A percentile compares a stretch with the other conserved stretches of the same genome.
Evolutionary conservation across 2,329 filamentous ascomycete species (phyloP).

Genomic region (Massarina eburnea): DNA sequence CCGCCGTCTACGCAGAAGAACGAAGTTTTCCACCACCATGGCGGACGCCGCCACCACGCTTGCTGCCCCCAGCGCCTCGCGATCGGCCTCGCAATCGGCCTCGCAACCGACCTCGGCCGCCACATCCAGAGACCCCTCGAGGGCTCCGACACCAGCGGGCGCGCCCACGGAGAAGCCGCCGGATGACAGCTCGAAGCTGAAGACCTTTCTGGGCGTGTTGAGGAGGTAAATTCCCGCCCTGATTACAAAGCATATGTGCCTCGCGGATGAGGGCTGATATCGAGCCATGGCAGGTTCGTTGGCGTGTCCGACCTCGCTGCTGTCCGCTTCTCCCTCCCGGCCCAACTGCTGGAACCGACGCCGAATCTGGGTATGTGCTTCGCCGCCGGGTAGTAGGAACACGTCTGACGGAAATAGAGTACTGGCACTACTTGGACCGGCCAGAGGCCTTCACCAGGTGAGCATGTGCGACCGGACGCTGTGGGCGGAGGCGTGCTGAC

Average conservation of each 20-base stretch:
- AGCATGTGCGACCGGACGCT: constrained; percentile 15
- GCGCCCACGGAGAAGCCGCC: constrained; percentile 55
- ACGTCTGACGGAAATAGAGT: constrained; percentile 61
- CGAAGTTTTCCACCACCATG: constrained; percentile 29
- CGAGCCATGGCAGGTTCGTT: constrained; percentile 69
- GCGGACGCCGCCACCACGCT: constrained; percentile 31
- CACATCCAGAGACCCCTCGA: constrained; percentile 38
- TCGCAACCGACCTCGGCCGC: constrained; percentile 32
- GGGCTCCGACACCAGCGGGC: constrained; percentile 38
- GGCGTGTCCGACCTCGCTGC: constrained; percentile 94
- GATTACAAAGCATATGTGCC: background rate
- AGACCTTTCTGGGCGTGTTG: constrained; percentile 83
- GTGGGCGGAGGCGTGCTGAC: constrained; percentile 43
- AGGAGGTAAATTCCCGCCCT: constrained; percentile 71
- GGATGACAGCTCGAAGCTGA: constrained; percentile 85
- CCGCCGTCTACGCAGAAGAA: constrained; percentile 1
- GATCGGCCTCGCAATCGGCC: constrained; percentile 32
- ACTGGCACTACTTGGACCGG: constrained; percentile 97
- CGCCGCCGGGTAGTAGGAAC: background rate
- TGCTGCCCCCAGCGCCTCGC: constrained; percentile 26
- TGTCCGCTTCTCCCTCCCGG: constrained; percentile 92
- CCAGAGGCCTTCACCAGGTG: constrained; percentile 82
- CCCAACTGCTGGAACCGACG: constrained; percentile 91
- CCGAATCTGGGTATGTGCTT: constrained; percentile 74
- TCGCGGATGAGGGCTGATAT: constrained; percentile 4